Percentiles rank a stretch among this genome's conserved stretches.
These are phyloP conservation scores for Aegle marmelos DNA, from an alignment of 345 rosid species.

Conservation along the genomic window DNA sequence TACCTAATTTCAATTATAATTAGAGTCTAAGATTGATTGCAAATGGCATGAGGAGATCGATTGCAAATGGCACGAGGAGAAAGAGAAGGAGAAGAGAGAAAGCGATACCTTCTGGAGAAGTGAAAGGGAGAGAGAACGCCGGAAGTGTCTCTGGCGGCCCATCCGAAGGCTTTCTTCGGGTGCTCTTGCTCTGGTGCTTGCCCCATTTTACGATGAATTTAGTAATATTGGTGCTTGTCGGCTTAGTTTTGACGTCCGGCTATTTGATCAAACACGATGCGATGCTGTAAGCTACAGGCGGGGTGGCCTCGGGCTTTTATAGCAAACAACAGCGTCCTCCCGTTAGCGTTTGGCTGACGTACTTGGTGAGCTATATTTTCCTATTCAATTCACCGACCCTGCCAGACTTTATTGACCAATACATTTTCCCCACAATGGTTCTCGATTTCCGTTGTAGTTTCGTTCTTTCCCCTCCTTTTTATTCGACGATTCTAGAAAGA, in stretches of 20 bases:
- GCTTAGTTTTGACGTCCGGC: too few species aligned
- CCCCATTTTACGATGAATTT: neutral
- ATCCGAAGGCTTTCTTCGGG: conserved; percentile 40
- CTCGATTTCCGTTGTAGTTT: neutral
- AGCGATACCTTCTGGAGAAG: conserved; percentile 52
- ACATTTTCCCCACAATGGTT: neutral
- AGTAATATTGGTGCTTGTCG: too few species aligned
- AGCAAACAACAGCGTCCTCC: neutral
- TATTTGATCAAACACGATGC: neutral
- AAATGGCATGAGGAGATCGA: neutral
- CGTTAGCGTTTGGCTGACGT: neutral
- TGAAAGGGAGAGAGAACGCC: conserved; percentile 61
- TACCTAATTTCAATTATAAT: too few species aligned
- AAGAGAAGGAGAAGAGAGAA: neutral
- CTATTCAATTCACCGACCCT: too few species aligned
- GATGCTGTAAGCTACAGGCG: fast-evolving
- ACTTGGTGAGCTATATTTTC: neutral
- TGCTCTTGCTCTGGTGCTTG: conserved; percentile 22
- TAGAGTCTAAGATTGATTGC: too few species aligned
- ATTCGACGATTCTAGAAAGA: too few species aligned
- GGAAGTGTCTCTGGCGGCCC: conserved; percentile 60
- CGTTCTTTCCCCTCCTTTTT: too few species aligned
- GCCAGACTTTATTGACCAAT: neutral
- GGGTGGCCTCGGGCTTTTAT: neutral
- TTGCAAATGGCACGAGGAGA: neutral